A percentile compares a stretch with the other conserved stretches of the same genome.
phyloP scores from a whole-genome alignment of 768 basidiomycete species.

The Lactifluus hygrophoroides region DNA sequence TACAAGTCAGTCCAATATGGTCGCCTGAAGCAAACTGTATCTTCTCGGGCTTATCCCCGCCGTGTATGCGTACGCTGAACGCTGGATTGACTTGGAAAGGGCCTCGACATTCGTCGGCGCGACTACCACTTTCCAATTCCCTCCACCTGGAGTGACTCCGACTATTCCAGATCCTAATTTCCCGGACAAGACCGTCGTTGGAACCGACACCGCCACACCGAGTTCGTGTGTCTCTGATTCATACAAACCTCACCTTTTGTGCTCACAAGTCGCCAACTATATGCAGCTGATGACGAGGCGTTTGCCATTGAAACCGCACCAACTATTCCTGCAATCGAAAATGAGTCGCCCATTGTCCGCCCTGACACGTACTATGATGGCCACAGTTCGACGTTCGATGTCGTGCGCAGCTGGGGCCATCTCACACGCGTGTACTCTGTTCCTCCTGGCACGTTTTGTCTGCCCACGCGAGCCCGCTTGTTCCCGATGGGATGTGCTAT shows the following conservation, averaged over 20 bases:
- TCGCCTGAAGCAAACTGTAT: not conserved
- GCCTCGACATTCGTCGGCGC: constrained; percentile 38
- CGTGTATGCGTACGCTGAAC: not conserved
- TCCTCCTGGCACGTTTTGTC: constrained; percentile 36
- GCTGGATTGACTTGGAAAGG: too few species aligned
- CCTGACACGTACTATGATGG: constrained; percentile 31
- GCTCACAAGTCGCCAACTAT: not conserved
- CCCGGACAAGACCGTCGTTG: constrained; percentile 33
- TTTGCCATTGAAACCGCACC: constrained; percentile 30
- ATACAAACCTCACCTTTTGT: not conserved
- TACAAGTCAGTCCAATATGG: too few species aligned
- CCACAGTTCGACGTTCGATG: constrained; percentile 34
- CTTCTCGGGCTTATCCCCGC: not conserved
- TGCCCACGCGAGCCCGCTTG: constrained; percentile 38
- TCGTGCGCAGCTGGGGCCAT: constrained; percentile 40
- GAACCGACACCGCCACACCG: too few species aligned
- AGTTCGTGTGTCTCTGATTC: constrained; percentile 27
- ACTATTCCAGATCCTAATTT: constrained; percentile 31
- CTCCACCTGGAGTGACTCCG: constrained; percentile 32
- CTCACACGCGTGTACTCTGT: constrained; percentile 45
- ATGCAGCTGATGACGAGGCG: constrained; percentile 25
- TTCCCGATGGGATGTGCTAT: constrained; percentile 42
- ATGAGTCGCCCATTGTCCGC: constrained; percentile 35
- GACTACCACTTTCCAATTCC: constrained; percentile 34
- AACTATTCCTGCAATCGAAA: constrained; percentile 29